phyloP scores from a whole-genome alignment of 176 grass and related monocot genomes.

The Alloteropsis semialata region DNA sequence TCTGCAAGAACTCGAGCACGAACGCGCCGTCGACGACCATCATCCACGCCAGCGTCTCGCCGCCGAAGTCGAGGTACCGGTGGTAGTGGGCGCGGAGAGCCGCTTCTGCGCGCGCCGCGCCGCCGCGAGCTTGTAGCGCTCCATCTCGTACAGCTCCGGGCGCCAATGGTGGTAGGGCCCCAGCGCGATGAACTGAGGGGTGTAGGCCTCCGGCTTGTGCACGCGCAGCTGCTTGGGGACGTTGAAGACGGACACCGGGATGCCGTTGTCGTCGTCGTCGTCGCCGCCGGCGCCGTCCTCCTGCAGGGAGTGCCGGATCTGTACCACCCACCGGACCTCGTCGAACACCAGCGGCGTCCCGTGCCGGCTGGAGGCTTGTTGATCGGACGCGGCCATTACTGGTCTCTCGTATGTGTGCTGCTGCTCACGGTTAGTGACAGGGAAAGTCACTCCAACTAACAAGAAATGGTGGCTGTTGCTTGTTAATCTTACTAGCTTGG shows the following conservation, averaged over 20 bases:
- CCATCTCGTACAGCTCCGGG: conserved; percentile 83
- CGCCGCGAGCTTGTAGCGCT: conserved; percentile 77
- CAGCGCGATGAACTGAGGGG: conserved; percentile 68
- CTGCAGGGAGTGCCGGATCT: conserved; percentile 57
- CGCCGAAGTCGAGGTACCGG: conserved; percentile 74
- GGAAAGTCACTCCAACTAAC: background rate
- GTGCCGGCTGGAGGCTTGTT: background rate
- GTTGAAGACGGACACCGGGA: conserved; percentile 75
- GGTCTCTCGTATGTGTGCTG: background rate
- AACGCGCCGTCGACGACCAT: conserved; percentile 88
- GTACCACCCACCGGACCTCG: conserved; percentile 75
- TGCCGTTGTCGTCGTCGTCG: conserved; percentile 58
- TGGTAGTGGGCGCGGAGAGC: conserved; percentile 61
- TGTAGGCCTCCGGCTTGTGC: conserved; percentile 67
- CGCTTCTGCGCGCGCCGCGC: conserved; percentile 65
- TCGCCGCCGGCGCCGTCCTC: conserved; percentile 32
- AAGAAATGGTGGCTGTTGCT: background rate
- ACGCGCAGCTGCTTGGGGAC: conserved; percentile 63
- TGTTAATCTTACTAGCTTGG: background rate
- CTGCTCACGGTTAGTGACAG: background rate
- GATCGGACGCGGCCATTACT: conserved; percentile 24
- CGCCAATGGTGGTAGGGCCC: conserved; percentile 88
- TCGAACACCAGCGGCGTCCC: conserved; percentile 48
- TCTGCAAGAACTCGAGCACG: conserved; percentile 81
- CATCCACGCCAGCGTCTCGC: conserved; percentile 87